A percentile compares a stretch with the other conserved stretches of the same genome.
Evolutionary conservation across 2,329 filamentous ascomycete genomes (phyloP).

Genomic region (Verticillium isaacii): DNA sequence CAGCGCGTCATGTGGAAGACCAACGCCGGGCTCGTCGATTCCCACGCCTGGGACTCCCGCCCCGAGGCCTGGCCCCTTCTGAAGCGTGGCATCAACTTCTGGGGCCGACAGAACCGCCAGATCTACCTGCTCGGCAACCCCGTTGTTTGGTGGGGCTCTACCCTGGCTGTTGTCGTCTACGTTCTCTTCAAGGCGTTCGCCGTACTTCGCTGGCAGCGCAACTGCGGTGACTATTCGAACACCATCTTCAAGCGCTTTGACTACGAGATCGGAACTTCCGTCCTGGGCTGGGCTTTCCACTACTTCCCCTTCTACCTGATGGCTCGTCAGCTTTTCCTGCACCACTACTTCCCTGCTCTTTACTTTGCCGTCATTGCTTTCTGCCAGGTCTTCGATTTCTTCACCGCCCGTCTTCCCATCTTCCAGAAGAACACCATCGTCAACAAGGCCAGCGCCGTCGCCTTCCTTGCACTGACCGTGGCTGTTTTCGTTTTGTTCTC

Average conservation of each 20-base stretch:
- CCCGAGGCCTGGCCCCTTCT: slow-evolving; percentile 91
- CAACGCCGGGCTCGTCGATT: slow-evolving; percentile 92
- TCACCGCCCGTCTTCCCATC: slow-evolving; percentile 65
- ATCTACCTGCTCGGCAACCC: slow-evolving; percentile 97
- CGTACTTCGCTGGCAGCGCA: slow-evolving; percentile 89
- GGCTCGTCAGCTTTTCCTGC: slow-evolving; percentile 95
- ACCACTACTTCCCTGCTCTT: slow-evolving; percentile 96
- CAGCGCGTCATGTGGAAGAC: slow-evolving; percentile 99
- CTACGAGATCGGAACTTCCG: slow-evolving; percentile 86
- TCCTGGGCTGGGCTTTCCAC: slow-evolving; percentile 94
- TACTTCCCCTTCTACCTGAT: slow-evolving; percentile 99
- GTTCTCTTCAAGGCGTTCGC: slow-evolving; percentile 81
- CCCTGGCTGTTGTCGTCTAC: slow-evolving; percentile 72
- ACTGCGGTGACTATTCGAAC: slow-evolving; percentile 78
- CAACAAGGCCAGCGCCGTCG: slow-evolving; percentile 67
- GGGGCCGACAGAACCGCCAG: slow-evolving; percentile 89
- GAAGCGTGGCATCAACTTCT: slow-evolving; percentile 96
- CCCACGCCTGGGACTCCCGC: slow-evolving; percentile 96
- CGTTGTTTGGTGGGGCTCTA: slow-evolving; percentile 89
- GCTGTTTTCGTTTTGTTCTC: slow-evolving; percentile 80
- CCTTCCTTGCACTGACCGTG: slow-evolving; percentile 70
- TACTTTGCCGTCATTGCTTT: slow-evolving; percentile 91
- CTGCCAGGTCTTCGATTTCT: slow-evolving; percentile 85
- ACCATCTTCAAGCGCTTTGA: slow-evolving; percentile 92
- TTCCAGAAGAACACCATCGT: slow-evolving; percentile 66